Percentiles rank a stretch among this genome's conserved stretches.
phyloP scores from a whole-genome alignment of 2,329 filamentous ascomycete genomes.

The Ophiostoma novo-ulmi region DNA sequence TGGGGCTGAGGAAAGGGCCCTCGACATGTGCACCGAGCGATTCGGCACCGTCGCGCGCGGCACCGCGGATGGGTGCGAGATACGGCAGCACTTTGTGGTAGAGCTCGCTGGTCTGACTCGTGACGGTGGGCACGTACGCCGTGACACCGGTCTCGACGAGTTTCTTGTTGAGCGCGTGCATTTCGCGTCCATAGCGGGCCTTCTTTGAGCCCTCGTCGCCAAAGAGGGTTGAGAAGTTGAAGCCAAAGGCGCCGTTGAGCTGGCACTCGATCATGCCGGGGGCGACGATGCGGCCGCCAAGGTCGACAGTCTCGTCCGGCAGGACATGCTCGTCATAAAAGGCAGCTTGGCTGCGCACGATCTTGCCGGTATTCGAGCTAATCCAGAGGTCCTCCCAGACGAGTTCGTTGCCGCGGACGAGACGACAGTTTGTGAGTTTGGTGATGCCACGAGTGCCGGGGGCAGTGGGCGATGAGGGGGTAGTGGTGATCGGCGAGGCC shows the following conservation, averaged over 20 bases:
- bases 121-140: slow-evolving; percentile 79
- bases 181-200: slow-evolving; percentile 63
- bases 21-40: slow-evolving; percentile 87
- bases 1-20: slow-evolving; percentile 77
- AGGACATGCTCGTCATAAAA: slow-evolving; percentile 64
- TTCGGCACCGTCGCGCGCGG: slow-evolving; percentile 64
- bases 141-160: slow-evolving; percentile 79
- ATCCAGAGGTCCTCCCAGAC: slow-evolving; percentile 84
- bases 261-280: slow-evolving; percentile 88
- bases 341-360: slow-evolving; percentile 63
- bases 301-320: slow-evolving; percentile 71
- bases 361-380: slow-evolving; percentile 73
- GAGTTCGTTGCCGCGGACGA: slow-evolving; percentile 63
- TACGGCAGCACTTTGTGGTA: slow-evolving; percentile 77
- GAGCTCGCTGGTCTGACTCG: slow-evolving; percentile 72
- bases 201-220: slow-evolving; percentile 41
- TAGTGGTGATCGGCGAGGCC: slow-evolving; percentile 34
- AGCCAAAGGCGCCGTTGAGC: slow-evolving; percentile 86
- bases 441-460: slow-evolving; percentile 56
- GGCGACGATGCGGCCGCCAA: slow-evolving; percentile 75
- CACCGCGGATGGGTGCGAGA: slow-evolving; percentile 63
- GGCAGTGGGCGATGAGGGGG: slow-evolving; percentile 44
- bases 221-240: slow-evolving; percentile 82
- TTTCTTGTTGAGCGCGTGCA: slow-evolving; percentile 64
- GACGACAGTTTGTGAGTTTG: slow-evolving; percentile 83